Percentiles rank a stretch among this genome's conserved stretches.
phyloP scores from a whole-genome alignment of 1,284 basidiomycete genomes.

The Somion occarium region DNA sequence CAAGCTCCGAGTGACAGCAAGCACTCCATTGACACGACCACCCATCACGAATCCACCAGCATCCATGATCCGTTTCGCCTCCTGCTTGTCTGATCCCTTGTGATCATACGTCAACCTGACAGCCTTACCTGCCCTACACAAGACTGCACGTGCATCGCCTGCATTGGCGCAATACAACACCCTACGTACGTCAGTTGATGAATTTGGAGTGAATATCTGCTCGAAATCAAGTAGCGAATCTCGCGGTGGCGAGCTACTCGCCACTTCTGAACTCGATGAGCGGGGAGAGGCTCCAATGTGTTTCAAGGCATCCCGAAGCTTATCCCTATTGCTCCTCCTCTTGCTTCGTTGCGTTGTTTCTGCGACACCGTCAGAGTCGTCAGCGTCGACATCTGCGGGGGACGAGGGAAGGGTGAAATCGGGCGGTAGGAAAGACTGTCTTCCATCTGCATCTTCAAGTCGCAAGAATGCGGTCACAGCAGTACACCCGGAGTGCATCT shows the following conservation, averaged over 20 bases:
- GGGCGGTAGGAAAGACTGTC: constrained; percentile 54
- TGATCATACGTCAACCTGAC: constrained; percentile 97
- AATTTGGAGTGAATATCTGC: constrained; percentile 41
- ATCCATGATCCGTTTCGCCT: constrained; percentile 95
- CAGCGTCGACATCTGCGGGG: constrained; percentile 15
- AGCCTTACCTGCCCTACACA: constrained; percentile 87
- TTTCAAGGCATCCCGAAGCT: constrained; percentile 54
- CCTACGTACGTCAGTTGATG: constrained; percentile 44
- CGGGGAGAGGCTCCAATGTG: constrained; percentile 42
- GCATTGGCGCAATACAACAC: constrained; percentile 97
- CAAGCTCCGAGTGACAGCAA: constrained; percentile 94
- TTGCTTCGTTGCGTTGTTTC: constrained; percentile 26
- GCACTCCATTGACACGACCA: constrained; percentile 94
- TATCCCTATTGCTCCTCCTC: constrained; percentile 43
- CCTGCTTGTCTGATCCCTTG: constrained; percentile 96
- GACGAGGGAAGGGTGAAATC: constrained; percentile 25
- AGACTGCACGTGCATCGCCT: constrained; percentile 87
- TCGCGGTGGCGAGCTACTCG: constrained; percentile 3
- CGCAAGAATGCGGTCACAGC: constrained; percentile 97
- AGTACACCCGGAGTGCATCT: constrained; percentile 95
- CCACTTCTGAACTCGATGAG: constrained; percentile 15
- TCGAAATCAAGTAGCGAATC: constrained; percentile 10
- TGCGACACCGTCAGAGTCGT: constrained; percentile 25
- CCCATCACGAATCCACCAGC: constrained; percentile 99
- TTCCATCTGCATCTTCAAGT: constrained; percentile 77